Evolutionary conservation across 768 basidiomycete genomes (phyloP), one percentile per base, ranked within the genome.

Genomic region (Tremella yokohamensis): DNA sequence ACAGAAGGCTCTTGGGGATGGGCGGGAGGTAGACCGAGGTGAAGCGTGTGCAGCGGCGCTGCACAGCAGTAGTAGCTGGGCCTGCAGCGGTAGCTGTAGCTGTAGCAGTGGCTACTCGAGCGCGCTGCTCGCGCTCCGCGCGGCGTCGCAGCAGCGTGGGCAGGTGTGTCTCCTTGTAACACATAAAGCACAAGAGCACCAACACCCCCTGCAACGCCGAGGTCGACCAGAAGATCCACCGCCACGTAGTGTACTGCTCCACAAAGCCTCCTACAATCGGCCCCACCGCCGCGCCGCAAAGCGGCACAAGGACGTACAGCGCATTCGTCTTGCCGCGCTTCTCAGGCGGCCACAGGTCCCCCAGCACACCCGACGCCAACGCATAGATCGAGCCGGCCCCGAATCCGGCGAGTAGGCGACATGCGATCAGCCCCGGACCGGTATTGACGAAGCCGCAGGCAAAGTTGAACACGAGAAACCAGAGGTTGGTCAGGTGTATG

Each of bases 361-460:
- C 51, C 16, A 52, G 25, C 25, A 52, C 51, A 4, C 51, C 51
- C 12, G 51, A 52, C n/a, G 29, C 51, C 3, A 52, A n/a, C 3
- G 51, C 25, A 19, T 25, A 52, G 34, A 52, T 52, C 24, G 51
- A 13, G 25, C 51, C 51, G 16, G 51, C 51, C 8, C 51, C 52
- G 26, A 54, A 54, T 3, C 52, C 52, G 4, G 52, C 52, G n/a
- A 54, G 38, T 3, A 54, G 40, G 7, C 52, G 52, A 24, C 52
- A 40, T 15, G 38, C 40, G 24, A 54, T 54, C 3, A 54, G 52
- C 11, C 52, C 52, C 11, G 37, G 18, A 8, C 52, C 52, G 13
- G 52, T 54, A 12, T 54, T 15, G 52, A 54, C 40, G 24, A 54
- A 54, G 4, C 52, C 52, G 26, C 52, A 54, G 15, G 52, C 52